A percentile compares a stretch with the other conserved stretches of the same genome.
phyloP scores from a whole-genome alignment of 1,284 basidiomycete genomes.

The Schizopora paradoxa region DNA sequence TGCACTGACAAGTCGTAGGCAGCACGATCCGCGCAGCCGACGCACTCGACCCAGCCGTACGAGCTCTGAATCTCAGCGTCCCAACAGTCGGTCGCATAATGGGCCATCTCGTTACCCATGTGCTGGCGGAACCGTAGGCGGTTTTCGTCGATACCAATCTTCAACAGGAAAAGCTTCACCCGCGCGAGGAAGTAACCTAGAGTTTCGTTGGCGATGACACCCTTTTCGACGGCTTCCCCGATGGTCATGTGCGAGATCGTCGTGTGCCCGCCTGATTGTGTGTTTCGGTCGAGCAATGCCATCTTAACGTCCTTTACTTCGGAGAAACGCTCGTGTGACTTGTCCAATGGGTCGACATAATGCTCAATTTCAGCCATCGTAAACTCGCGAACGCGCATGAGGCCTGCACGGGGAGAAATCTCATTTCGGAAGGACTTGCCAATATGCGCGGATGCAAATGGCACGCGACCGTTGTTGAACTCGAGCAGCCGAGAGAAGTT shows the following conservation, averaged over 20 bases:
- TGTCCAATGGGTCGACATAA: constrained; percentile 94
- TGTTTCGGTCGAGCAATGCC: constrained; percentile 76
- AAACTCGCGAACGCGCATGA: constrained; percentile 97
- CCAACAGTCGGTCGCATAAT: constrained; percentile 99
- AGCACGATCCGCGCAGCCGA: constrained; percentile 97
- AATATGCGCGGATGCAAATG: constrained; percentile 97
- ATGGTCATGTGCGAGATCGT: constrained; percentile 66
- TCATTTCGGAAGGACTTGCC: constrained; percentile 98
- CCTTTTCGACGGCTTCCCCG: constrained; percentile 84
- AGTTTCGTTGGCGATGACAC: constrained; percentile 94
- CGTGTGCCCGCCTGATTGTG: constrained; percentile 76
- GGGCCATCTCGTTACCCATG: constrained; percentile 98
- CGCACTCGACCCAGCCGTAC: constrained; percentile 98
- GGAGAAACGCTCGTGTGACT: constrained; percentile 79
- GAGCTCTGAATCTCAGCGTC: constrained; percentile 96
- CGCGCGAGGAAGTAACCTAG: constrained; percentile 96
- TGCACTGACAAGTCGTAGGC: constrained; percentile 84
- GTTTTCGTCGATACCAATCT: constrained; percentile 87
- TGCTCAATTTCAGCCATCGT: constrained; percentile 99
- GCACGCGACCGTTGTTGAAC: constrained; percentile 95
- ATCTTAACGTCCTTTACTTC: constrained; percentile 78
- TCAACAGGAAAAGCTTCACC: constrained; percentile 86
- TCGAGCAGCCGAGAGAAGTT: constrained; percentile 97
- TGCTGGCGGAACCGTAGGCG: constrained; percentile 94
- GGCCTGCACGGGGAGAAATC: constrained; percentile 93